A percentile compares a stretch with the other conserved stretches of the same genome.
Evolutionary conservation across 169 alveolate genomes (phyloP).

Genomic region (Plasmodium coatneyi): DNA sequence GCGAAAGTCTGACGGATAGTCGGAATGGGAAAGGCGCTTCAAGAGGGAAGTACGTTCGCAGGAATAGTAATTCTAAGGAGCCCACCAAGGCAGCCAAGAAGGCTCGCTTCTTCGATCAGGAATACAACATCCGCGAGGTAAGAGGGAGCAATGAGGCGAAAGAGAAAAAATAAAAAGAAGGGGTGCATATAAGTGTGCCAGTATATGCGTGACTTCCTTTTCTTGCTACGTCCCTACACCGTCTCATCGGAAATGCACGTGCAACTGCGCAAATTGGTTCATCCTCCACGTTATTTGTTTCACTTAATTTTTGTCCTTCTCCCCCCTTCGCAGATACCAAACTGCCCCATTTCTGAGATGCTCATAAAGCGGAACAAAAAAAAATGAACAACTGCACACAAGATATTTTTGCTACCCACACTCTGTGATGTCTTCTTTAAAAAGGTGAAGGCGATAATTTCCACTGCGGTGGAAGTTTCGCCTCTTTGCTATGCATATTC

Average conservation of each 20-base stretch:
- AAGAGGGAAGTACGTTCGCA: neutral
- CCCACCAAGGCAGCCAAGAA: neutral
- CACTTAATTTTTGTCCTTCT: neutral
- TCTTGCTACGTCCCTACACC: neutral
- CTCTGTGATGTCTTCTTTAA: neutral
- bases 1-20: constrained; percentile 1
- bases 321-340: neutral
- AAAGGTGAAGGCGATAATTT: neutral
- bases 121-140: constrained; percentile 27
- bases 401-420: neutral
- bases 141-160: neutral
- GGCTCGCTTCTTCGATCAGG: constrained; percentile 25
- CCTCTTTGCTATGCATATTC: neutral
- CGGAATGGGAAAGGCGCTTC: neutral
- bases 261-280: neutral
- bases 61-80: neutral
- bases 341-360: constrained; percentile 27
- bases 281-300: neutral
- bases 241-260: neutral
- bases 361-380: constrained; percentile 10
- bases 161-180: neutral
- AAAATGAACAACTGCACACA: neutral
- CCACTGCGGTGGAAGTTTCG: neutral
- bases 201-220: neutral
- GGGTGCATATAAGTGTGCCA: neutral